These are phyloP conservation scores for Lotmaria passim DNA, from an alignment of 208 protist genomes.

Conservation along the genomic window DNA sequence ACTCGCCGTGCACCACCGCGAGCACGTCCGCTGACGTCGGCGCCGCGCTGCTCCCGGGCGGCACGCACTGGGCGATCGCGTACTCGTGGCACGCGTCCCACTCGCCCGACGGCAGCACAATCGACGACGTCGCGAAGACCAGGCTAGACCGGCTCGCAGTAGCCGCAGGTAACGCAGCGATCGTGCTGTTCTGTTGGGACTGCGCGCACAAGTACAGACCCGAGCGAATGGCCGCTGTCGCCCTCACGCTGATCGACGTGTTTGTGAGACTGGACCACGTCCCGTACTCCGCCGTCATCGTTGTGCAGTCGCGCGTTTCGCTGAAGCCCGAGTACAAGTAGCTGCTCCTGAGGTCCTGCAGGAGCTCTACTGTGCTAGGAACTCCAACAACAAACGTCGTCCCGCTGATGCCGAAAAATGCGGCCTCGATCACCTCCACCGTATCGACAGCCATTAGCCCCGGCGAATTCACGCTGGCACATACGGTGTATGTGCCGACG, in stretches of 20 bases:
- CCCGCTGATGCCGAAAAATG: constrained; percentile 57
- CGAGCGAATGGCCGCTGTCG: constrained; percentile 16
- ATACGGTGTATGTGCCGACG: constrained; percentile 67
- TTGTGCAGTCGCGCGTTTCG: constrained; percentile 39
- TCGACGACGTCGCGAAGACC: constrained; percentile 30
- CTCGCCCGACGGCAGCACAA: constrained; percentile 39
- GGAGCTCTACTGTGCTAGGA: constrained; percentile 43
- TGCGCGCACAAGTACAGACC: constrained; percentile 60
- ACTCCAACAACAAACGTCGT: constrained; percentile 54
- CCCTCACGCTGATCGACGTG: constrained; percentile 48
- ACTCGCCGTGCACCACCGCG: constrained; percentile 56
- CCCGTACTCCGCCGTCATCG: constrained; percentile 41
- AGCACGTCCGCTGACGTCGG: constrained; percentile 23
- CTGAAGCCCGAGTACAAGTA: constrained; percentile 62
- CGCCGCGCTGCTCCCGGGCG: constrained; percentile 31
- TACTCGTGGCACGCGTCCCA: constrained; percentile 38
- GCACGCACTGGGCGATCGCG: constrained; percentile 38
- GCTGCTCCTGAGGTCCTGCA: constrained; percentile 43
- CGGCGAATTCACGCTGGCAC: constrained; percentile 29
- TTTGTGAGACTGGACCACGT: constrained; percentile 36
- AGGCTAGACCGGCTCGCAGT: constrained; percentile 5
- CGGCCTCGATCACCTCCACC: constrained; percentile 47
- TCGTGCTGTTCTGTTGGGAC: constrained; percentile 52
- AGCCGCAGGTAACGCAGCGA: constrained; percentile 41
- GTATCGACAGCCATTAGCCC: constrained; percentile 27